These are phyloP conservation scores for Tulasnella sp. DNA, from an alignment of 768 basidiomycete genomes.

Conservation along the genomic window DNA sequence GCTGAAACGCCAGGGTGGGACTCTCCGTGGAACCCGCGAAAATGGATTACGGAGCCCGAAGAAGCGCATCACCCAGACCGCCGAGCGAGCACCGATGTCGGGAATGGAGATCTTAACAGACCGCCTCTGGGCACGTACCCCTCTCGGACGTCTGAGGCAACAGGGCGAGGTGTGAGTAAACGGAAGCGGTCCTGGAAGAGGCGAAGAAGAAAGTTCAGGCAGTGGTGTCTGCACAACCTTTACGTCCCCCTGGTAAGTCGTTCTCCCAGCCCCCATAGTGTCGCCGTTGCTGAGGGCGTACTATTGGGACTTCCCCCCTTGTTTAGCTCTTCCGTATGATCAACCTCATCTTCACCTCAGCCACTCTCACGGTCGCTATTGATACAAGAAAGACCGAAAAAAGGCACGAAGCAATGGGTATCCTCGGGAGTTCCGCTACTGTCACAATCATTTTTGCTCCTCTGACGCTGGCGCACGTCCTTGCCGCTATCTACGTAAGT, in stretches of 20 bases:
- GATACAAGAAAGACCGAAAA: constrained; percentile 57
- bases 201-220: constrained; percentile 45
- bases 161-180: not conserved
- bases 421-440: constrained; percentile 73
- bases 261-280: not conserved
- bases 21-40: constrained; percentile 50
- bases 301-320: not conserved
- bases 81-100: not conserved
- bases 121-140: too few species aligned
- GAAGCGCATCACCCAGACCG: not conserved
- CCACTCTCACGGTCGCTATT: constrained; percentile 72
- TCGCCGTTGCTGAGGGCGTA: not conserved
- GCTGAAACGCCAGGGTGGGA: constrained; percentile 59
- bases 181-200: constrained; percentile 22
- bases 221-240: constrained; percentile 62
- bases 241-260: constrained; percentile 68
- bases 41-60: not conserved
- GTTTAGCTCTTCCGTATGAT: constrained; percentile 70
- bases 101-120: not conserved
- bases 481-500: constrained; percentile 76
- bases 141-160: too few species aligned
- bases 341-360: constrained; percentile 74
- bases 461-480: constrained; percentile 73
- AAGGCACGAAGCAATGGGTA: constrained; percentile 48
- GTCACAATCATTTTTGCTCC: constrained; percentile 82